Evolutionary conservation across 83 land plant species (phyloP), one percentile per base, ranked within the genome.

Genomic region (Picea abies): DNA sequence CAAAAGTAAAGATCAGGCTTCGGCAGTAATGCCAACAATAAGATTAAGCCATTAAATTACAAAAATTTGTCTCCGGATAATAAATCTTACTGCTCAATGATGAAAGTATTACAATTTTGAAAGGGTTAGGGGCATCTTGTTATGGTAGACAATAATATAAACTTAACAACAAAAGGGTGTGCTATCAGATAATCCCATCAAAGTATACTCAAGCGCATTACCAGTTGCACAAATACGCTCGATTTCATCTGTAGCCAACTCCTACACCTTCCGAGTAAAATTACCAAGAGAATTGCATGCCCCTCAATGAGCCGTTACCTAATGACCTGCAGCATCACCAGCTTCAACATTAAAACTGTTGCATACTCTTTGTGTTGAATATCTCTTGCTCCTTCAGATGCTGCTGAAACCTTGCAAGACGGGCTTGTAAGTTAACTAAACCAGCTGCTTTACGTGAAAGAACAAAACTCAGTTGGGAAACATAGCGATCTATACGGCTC

Each of bases 391-490:
- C 93, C 79, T 93, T 93, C 14, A 93, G 83, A 4, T 91, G 87
- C 56, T 93, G 95, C 84, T 93, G 91, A 69, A 93, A 93, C 79
- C 93, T 85, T 47, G 93, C 91, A 58, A 93, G 87, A 69, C 95
- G 90, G 60, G 95, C 91, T 81, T 93, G 95, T 37, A 93, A 93
- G 79, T 91, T 89, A 32, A 93, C 93, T 79, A 93, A 58, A 80
- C 95, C 88, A 8, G 95, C 91, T 49, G 90, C 95, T 79, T 93
- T 93, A 76, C 95, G 93, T 10, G 95, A 91, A 22, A 93, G 95
- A 76, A 93, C 89, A 82, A 89, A 91, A 29, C 87, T 89, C 63
- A 93, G 67, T 79, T 91, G 93, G 20, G 89, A 83, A 44, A 93
- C 93, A 47, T 93, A 93, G 84, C 87, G 89, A 83, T 93, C 95